These are phyloP conservation scores for Quercus glauca DNA, from an alignment of 306 rosid genomes.

Conservation along the genomic window DNA sequence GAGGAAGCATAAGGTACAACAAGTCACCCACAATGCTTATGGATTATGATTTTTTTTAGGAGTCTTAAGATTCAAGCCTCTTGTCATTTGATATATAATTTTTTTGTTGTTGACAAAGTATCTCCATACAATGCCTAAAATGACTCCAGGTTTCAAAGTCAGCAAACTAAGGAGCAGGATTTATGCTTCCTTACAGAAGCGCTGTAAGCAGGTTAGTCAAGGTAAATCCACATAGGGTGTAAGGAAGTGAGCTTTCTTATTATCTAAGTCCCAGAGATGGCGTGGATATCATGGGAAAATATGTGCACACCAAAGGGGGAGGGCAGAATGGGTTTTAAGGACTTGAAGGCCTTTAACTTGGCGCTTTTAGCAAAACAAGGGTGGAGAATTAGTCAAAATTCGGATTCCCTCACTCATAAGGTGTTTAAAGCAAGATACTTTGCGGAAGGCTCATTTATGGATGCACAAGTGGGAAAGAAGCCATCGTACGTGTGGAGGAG, in stretches of 20 bases:
- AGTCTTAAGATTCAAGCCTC: neutral
- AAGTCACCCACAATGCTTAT: neutral
- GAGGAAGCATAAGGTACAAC: neutral
- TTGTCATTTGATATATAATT: neutral
- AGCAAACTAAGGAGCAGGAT: neutral
- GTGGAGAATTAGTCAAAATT: too few relatives aligned
- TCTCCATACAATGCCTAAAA: neutral
- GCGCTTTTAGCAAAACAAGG: too few relatives aligned
- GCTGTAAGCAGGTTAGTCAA: neutral
- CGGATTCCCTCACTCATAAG: too few relatives aligned
- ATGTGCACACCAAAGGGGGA: too few relatives aligned
- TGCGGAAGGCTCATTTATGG: too few relatives aligned
- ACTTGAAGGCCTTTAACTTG: too few relatives aligned
- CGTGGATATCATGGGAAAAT: too few relatives aligned
- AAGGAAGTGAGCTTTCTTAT: slow-evolving; percentile 9
- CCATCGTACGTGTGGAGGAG: too few relatives aligned
- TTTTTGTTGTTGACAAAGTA: neutral
- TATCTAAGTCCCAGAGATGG: slow-evolving; percentile 5
- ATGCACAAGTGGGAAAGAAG: too few relatives aligned
- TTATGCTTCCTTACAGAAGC: too few relatives aligned
- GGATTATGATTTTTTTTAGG: neutral
- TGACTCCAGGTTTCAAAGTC: neutral
- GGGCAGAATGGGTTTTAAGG: too few relatives aligned
- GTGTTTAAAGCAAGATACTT: too few relatives aligned
- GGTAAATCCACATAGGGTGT: neutral